Base-by-base conservation (phyloP, 768 basidiomycete species). In the Amanita subjunquillea region DNA sequence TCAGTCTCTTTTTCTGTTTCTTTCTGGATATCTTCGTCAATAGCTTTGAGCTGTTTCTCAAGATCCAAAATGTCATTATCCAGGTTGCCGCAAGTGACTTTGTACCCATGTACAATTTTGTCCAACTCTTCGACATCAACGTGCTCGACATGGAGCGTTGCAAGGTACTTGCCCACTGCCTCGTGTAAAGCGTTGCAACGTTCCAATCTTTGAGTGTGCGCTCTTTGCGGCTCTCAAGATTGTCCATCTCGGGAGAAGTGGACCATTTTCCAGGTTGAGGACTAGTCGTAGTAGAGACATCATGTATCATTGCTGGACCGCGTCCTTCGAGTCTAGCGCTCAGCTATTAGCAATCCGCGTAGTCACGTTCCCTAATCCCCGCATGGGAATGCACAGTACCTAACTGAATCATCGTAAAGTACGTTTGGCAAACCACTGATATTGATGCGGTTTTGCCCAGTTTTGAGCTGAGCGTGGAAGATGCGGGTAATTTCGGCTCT, bases 301-400 rank as follows among this genome's bases (percentile, higher is more conserved):
- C 74, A 45, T 76, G 72, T 40, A 77, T 76, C 0, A 69, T 74
- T 4, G 72, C 74, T 42, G 63, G 57, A n/a, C 74, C 73, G 17
- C 66, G 58, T 6, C 74, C 74, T 62, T 76, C 72, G n/a, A 40
- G n/a, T 20, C 38, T 39, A 15, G 2, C 20, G 53, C 5, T 30
- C 43, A 38, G 15, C 12, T 4, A 15, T 37, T 37, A 12, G 4
- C 38, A 3, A n/a, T 1, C 20, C 36, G 15, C 4, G 8, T 37
- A 13, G 1, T 13, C 5, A 39, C 10, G 20, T 39, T 10, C 12
- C 3, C 8, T 30, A 2, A 2, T 5, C 2, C 6, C 30, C 8
- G 6, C 30, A 2, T 30, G 27, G 17, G 13, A 27, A 20, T 15
- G 39, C 41, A 57, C 63, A 29, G 7, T 41, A 73, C 74, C 69